Percentiles rank a stretch among this genome's conserved stretches.
Evolutionary conservation across 495 filamentous ascomycete genomes (phyloP).

Genomic region (Tetracladium marchalianum): DNA sequence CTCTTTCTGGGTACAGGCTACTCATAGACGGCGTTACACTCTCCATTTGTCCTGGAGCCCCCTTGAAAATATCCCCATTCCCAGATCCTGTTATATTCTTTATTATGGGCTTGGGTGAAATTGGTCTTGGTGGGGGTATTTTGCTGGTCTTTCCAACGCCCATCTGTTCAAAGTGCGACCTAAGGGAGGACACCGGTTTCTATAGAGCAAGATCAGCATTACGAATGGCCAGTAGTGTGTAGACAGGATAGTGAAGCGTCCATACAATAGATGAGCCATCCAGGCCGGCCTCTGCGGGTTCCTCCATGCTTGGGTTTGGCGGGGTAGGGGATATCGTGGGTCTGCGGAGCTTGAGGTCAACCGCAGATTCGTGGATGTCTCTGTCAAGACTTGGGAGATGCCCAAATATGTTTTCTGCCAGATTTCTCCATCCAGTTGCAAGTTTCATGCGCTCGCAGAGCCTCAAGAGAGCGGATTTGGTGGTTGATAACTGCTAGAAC

Average conservation of each 20-base stretch:
- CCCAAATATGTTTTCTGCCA: too few species aligned
- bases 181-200: conserved; percentile 82
- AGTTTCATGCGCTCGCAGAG: too few species aligned
- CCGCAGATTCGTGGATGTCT: conserved; percentile 10
- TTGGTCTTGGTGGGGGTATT: conserved; percentile 22
- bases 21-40: conserved; percentile 1
- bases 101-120: conserved; percentile 20
- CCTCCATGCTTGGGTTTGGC: conserved; percentile 15
- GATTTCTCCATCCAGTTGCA: too few species aligned
- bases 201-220: conserved; percentile 23
- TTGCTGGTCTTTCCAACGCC: conserved; percentile 36
- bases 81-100: not conserved
- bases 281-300: conserved; percentile 25
- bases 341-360: conserved; percentile 8
- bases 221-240: not conserved
- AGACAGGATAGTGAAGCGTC: not conserved
- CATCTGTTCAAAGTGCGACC: conserved; percentile 88
- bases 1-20: conserved; percentile 1
- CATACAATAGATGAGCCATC: conserved; percentile 55
- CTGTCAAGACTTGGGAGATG: not conserved
- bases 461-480: too few species aligned
- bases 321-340: not conserved
- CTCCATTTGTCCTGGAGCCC: conserved; percentile 1
- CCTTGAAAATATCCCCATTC: not conserved
- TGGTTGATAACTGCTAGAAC: too few species aligned